These are phyloP conservation scores for Cenchrus fungigraminus DNA, from an alignment of 176 grass and related monocot species.

Conservation along the genomic window DNA sequence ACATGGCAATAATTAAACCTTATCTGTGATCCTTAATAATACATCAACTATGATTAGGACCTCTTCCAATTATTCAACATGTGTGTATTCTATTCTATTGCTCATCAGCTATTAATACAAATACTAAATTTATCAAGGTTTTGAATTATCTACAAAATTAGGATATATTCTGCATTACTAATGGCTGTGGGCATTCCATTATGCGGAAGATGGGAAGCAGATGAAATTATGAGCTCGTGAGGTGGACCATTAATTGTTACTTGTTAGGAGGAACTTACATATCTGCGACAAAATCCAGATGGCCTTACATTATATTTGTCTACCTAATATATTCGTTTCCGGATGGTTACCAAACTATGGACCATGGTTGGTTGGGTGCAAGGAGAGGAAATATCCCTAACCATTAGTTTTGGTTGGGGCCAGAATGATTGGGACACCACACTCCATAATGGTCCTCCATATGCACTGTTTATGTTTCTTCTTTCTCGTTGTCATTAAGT, in stretches of 20 bases:
- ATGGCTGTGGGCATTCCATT: constrained; percentile 27
- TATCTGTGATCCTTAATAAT: constrained; percentile 42
- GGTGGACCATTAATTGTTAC: constrained; percentile 55
- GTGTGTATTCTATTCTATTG: constrained; percentile 13
- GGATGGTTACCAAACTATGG: constrained; percentile 71
- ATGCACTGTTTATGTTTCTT: constrained; percentile 46
- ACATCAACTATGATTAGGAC: constrained; percentile 28
- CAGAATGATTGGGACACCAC: constrained; percentile 62
- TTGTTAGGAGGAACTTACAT: constrained; percentile 72
- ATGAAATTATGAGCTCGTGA: constrained; percentile 49
- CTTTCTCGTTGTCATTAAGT: constrained; percentile 32
- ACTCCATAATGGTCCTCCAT: constrained; percentile 56
- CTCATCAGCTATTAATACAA: not conserved
- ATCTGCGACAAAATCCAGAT: constrained; percentile 54
- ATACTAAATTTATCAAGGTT: constrained; percentile 4
- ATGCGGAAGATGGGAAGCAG: constrained; percentile 35
- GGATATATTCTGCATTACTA: not conserved
- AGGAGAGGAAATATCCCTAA: constrained; percentile 67
- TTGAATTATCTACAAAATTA: not conserved
- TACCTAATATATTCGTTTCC: constrained; percentile 68
- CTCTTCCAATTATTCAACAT: constrained; percentile 33
- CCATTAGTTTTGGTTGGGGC: constrained; percentile 62
- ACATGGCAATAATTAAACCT: constrained; percentile 30
- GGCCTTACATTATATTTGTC: constrained; percentile 42
- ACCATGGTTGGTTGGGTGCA: constrained; percentile 65